These are phyloP conservation scores for Neurospora sp. DNA, from an alignment of 495 filamentous ascomycete genomes.

Conservation along the genomic window DNA sequence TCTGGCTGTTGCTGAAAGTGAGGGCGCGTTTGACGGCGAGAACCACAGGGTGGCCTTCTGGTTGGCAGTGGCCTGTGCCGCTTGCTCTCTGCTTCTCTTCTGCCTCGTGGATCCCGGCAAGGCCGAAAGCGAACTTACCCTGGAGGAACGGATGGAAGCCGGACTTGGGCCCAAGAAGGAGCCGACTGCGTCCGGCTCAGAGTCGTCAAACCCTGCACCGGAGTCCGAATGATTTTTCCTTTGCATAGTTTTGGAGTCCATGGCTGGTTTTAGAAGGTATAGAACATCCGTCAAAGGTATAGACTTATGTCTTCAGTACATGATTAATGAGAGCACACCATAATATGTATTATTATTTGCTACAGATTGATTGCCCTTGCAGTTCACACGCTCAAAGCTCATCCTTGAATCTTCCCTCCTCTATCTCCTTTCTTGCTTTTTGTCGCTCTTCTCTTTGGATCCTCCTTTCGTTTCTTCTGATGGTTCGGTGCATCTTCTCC, in stretches of 20 bases:
- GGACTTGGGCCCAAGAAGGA: neutral
- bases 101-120: slow-evolving; percentile 54
- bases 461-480: slow-evolving; percentile 17
- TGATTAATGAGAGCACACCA: neutral
- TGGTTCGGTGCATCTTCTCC: slow-evolving; percentile 20
- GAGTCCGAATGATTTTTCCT: neutral
- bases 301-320: neutral
- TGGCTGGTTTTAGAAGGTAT: neutral
- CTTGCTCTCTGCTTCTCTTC: slow-evolving; percentile 44
- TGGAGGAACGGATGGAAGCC: slow-evolving; percentile 14
- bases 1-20: slow-evolving; percentile 44
- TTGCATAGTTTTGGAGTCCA: neutral
- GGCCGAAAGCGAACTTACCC: slow-evolving; percentile 55
- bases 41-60: slow-evolving; percentile 60
- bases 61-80: slow-evolving; percentile 52
- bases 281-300: neutral
- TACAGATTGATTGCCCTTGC: neutral
- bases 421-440: slow-evolving; percentile 13
- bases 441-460: slow-evolving; percentile 17
- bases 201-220: neutral
- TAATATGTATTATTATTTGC: neutral
- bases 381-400: slow-evolving; percentile 9
- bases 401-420: slow-evolving; percentile 13
- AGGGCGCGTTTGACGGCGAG: slow-evolving; percentile 29
- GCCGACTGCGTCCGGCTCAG: neutral